Base-by-base conservation (phyloP, 257 asterid species). In the Petunia axillaris region DNA sequence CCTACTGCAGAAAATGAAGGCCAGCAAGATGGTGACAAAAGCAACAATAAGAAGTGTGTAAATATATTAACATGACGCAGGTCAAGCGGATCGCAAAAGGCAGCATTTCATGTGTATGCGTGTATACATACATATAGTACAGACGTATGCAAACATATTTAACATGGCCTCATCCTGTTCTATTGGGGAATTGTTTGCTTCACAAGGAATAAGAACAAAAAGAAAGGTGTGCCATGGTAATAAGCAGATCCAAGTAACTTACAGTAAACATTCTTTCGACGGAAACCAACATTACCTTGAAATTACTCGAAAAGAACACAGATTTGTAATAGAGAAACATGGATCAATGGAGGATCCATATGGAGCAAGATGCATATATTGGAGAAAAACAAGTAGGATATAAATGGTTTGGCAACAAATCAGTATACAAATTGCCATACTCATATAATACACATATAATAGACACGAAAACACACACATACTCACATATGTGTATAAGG, bases 1-100 rank as follows among this genome's bases (percentile, higher is more conserved):
- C 76, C 41, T 10, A 68, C 44, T 16, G 9, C 40, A 68, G 76
- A 67, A 67, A 41, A 7, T 67, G 54, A 67, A 67, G 14, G 38
- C 57, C 57, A 52, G 57, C 14, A 52, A 8, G 57, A 52, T 52
- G 14, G 11, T 14, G 57, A 14, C 14, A 52, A 52, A 10, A 52
- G 15, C 8, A 10, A 0, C 57, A 1, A 8, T 52, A 52, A 9
- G 57, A 52, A 8, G 57, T 52, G 3, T 8, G 57, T 9, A 52
- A 52, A 52, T 52, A 11, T 14, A 52, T 11, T 52, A 52, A 52
- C 57, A 52, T 52, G 4, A 64, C 4, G 70, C 16, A 64, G 4
- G 46, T 64, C 41, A 11, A 64, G 41, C 36, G 4, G 64, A 16
- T 16, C 37, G 11, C n/a, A 37, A 58, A 15, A 5, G 64, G 10